Evolutionary conservation across 306 rosid genomes (phyloP), one percentile per base, ranked within the genome.

Genomic region (Trifolium dubium): DNA sequence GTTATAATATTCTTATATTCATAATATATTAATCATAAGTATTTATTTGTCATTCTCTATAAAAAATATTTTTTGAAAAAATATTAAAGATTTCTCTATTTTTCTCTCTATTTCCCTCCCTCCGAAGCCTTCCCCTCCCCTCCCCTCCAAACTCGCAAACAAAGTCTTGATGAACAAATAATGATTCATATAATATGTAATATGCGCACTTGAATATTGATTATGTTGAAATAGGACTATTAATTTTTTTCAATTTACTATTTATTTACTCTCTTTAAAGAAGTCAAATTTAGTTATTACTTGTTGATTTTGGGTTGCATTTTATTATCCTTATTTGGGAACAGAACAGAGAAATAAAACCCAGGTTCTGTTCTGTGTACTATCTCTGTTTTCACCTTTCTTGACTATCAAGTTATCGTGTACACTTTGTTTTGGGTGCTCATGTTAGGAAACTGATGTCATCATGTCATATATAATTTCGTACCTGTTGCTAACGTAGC

Each of bases 381-480:
- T 54, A 15, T 10, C 17, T 49, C 31, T 79, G 8, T 79, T 40
- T 72, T 66, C 64, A 32, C 32, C 72, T 40, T 72, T 66, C 64
- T 32, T 32, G 61, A 43, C 58, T 3, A 41, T n/a, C 7, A 15
- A 51, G 15, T 51, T 15, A 50, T 51, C 15, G 23, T 51, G 15
- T 51, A 51, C 8, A 46, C 17, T 3, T 13, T 46, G n/a, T 46
- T 46, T 17, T 51, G 0, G 40, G 53, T 28, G 17, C 40, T 55
- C 39, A 4, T 19, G 39, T 13, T 17, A 1, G 35, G 64, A 37
- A 34, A 53, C 12, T 55, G 55, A 71, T 35, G 39, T 34, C 18
- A 9, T 67, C 37, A 47, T 14, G 15, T 14, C 3, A 47, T 47
- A 14, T 2, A 6, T n/a, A 8, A 14, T 47, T 13, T 47, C 4